Conservation (phyloP, 2,329 filamentous ascomycete genomes). For the Teratosphaeria viscida region DNA sequence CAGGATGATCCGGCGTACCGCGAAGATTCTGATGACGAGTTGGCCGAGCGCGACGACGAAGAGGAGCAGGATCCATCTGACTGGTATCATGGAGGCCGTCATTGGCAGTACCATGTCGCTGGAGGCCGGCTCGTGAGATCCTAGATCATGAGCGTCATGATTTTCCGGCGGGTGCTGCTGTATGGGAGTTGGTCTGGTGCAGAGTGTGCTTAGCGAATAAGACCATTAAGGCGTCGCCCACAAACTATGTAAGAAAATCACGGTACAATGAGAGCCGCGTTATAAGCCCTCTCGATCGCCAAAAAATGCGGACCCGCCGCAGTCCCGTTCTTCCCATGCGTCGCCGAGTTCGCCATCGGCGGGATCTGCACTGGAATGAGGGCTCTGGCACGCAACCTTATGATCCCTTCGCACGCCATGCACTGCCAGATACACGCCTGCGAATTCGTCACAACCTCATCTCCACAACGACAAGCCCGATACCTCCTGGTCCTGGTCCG, state of each 20-base stretch:
- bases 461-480: constrained; percentile 6
- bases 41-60: background rate
- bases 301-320: background rate
- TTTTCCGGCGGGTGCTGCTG: background rate
- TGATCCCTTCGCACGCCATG: background rate
- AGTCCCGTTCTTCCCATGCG: background rate
- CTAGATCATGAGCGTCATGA: background rate
- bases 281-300: background rate
- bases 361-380: background rate
- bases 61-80: background rate
- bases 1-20: background rate
- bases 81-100: background rate
- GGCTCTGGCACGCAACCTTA: background rate
- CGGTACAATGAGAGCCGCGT: background rate
- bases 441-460: background rate
- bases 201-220: background rate
- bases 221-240: background rate
- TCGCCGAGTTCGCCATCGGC: background rate
- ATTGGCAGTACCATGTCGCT: background rate
- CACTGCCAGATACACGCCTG: background rate
- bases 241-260: background rate
- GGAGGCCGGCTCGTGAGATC: background rate
- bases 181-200: background rate
- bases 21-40: background rate
- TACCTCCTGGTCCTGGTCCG: background rate